A percentile compares a stretch with the other conserved stretches of the same genome.
phyloP scores from a whole-genome alignment of 2,329 filamentous ascomycete genomes.

The Xylaria polymorpha region DNA sequence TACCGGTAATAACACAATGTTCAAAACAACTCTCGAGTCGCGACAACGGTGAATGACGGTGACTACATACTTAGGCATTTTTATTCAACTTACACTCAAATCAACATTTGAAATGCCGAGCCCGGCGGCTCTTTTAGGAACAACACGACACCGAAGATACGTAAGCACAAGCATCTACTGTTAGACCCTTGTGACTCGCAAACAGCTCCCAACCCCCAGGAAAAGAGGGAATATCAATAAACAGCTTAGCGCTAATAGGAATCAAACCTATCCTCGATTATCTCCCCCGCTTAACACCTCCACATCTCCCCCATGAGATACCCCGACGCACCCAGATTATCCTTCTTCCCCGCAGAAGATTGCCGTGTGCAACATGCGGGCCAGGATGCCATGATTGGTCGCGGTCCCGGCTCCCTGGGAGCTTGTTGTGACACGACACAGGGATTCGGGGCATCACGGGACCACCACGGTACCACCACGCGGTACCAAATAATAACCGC shows the following conservation, averaged over 20 bases:
- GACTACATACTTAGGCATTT: background rate
- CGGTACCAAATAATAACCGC: slow-evolving; percentile 12
- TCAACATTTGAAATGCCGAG: slow-evolving; percentile 27
- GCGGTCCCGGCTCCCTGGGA: background rate
- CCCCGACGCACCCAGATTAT: slow-evolving; percentile 4
- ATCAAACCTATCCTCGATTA: too few species aligned
- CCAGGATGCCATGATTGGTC: slow-evolving; percentile 23
- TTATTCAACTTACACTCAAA: background rate
- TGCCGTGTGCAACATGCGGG: slow-evolving; percentile 4
- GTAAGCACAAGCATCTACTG: slow-evolving; percentile 2
- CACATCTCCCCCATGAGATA: slow-evolving; percentile 5
- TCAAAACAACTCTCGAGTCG: background rate
- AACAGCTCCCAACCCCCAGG: slow-evolving; percentile 2
- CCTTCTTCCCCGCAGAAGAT: slow-evolving; percentile 26
- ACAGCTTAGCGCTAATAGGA: too few species aligned
- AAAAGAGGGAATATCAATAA: too few species aligned
- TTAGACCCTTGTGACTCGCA: slow-evolving; percentile 11
- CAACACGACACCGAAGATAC: background rate
- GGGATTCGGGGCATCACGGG: slow-evolving; percentile 22
- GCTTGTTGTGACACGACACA: slow-evolving; percentile 6
- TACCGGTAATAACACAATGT: background rate
- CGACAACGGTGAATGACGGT: slow-evolving; percentile 1
- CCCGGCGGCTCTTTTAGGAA: slow-evolving; percentile 7
- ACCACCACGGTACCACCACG: slow-evolving; percentile 14
- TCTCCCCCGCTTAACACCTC: too few species aligned